Evolutionary conservation across 768 basidiomycete species (phyloP).

Genomic region (Termitomyces sp.): DNA sequence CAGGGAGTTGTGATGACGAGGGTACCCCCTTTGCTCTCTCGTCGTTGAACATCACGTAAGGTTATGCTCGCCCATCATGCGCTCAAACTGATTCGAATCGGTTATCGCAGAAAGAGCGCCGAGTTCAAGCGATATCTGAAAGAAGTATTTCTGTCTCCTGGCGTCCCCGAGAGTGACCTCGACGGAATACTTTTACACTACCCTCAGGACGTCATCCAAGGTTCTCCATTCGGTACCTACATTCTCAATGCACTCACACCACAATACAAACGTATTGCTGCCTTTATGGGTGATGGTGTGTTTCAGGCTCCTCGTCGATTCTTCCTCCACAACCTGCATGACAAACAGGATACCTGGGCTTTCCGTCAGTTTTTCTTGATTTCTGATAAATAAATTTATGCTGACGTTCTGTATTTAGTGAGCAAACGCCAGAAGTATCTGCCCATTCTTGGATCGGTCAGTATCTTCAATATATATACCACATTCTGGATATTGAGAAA

Average conservation of each 20-base stretch:
- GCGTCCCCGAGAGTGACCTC: slow-evolving; percentile 25
- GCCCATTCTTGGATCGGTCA: slow-evolving; percentile 38
- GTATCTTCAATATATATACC: slow-evolving; percentile 7
- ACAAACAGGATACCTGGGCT: slow-evolving; percentile 42
- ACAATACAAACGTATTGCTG: slow-evolving; percentile 49
- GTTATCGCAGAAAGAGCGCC: slow-evolving; percentile 17
- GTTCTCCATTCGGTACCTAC: slow-evolving; percentile 54
- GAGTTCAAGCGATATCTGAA: slow-evolving; percentile 27
- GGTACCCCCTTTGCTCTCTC: slow-evolving; percentile 49
- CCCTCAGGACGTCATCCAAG: slow-evolving; percentile 36
- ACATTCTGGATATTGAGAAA: slow-evolving; percentile 8
- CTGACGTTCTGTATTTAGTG: not conserved
- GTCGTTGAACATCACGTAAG: slow-evolving; percentile 46
- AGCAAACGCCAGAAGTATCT: slow-evolving; percentile 4
- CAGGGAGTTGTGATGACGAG: slow-evolving; percentile 56
- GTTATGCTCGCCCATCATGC: not conserved
- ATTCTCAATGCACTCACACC: slow-evolving; percentile 39
- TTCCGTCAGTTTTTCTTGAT: slow-evolving; percentile 29
- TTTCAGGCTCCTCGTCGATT: slow-evolving; percentile 50
- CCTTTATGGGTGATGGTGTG: slow-evolving; percentile 46
- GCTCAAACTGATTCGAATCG: not conserved
- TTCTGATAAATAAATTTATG: not conserved
- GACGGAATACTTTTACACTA: slow-evolving; percentile 31
- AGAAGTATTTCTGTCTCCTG: slow-evolving; percentile 30
- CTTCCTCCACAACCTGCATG: slow-evolving; percentile 35